These are phyloP conservation scores for Eudorina sp. DNA, from an alignment of 139 green algal species.

Conservation along the genomic window DNA sequence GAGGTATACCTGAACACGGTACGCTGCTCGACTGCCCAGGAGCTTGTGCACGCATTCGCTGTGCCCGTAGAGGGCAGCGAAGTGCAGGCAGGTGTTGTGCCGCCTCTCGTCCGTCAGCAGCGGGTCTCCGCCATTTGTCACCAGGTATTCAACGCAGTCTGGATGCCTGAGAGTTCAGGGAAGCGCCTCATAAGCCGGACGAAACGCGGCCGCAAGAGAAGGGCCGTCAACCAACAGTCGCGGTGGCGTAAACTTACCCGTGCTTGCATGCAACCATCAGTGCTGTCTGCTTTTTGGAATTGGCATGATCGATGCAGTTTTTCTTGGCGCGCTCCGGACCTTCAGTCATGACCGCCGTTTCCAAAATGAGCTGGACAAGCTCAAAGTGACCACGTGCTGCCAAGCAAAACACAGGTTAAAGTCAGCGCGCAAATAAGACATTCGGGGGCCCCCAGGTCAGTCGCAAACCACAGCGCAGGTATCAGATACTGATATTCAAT, in stretches of 20 bases:
- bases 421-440: too few species aligned
- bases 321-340: slow-evolving; percentile 56
- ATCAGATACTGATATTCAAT: background rate
- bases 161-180: slow-evolving; percentile 59
- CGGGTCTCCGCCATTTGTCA: slow-evolving; percentile 67
- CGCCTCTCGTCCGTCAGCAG: slow-evolving; percentile 57
- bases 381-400: slow-evolving; percentile 65
- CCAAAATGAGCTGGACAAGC: slow-evolving; percentile 66
- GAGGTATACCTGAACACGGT: slow-evolving; percentile 37
- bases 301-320: slow-evolving; percentile 67
- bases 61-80: slow-evolving; percentile 62
- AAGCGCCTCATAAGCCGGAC: background rate
- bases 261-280: slow-evolving; percentile 70
- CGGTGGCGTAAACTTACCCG: slow-evolving; percentile 50
- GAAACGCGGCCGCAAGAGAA: background rate
- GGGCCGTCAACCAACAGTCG: background rate
- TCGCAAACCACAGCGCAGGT: too few species aligned
- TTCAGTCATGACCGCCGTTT: slow-evolving; percentile 65
- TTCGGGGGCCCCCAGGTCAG: too few species aligned
- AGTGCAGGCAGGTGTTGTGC: slow-evolving; percentile 71
- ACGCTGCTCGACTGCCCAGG: slow-evolving; percentile 41
- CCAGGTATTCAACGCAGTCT: slow-evolving; percentile 64
- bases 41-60: slow-evolving; percentile 67
- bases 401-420: background rate
- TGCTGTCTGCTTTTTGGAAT: slow-evolving; percentile 66